A percentile compares a stretch with the other conserved stretches of the same genome.
These are phyloP conservation scores for Candida anglica DNA, from an alignment of 805 yeast species.

Conservation along the genomic window DNA sequence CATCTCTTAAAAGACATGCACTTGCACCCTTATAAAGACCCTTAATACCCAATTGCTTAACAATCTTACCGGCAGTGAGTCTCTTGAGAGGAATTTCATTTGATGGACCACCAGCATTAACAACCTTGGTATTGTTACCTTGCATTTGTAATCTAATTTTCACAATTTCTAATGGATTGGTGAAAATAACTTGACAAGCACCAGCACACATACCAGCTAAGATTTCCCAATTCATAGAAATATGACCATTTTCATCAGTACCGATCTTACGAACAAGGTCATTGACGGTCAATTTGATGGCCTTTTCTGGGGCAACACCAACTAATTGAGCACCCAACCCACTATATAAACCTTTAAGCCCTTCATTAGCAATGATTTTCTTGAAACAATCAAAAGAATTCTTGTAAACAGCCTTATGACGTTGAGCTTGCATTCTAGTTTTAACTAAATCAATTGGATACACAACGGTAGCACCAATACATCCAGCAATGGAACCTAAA, in stretches of 20 bases:
- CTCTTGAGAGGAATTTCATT: conserved; percentile 41
- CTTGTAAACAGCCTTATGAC: conserved; percentile 62
- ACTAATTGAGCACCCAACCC: conserved; percentile 92
- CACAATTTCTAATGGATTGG: conserved; percentile 94
- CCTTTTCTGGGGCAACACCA: conserved; percentile 98
- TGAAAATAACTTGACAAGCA: conserved; percentile 92
- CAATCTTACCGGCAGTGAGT: conserved; percentile 63
- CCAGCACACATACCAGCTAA: conserved; percentile 94
- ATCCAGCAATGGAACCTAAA: conserved; percentile 93
- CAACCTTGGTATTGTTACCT: conserved; percentile 49
- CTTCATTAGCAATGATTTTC: conserved; percentile 75
- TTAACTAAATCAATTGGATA: conserved; percentile 95
- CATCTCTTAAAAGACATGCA: conserved; percentile 92
- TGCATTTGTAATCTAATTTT: conserved; percentile 93
- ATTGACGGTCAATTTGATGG: conserved; percentile 91
- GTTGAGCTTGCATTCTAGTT: conserved; percentile 96
- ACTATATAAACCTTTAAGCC: conserved; percentile 80
- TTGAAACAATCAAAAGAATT: conserved; percentile 84
- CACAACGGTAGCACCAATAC: conserved; percentile 96
- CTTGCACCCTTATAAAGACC: conserved; percentile 90
- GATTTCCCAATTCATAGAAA: conserved; percentile 62
- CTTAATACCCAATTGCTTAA: conserved; percentile 70
- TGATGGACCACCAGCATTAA: conserved; percentile 20
- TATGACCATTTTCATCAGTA: conserved; percentile 39
- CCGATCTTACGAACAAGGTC: conserved; percentile 78